Base-by-base conservation (phyloP, 352 stramenopile genomes). In the Phytophthora macrochlamydospora region DNA sequence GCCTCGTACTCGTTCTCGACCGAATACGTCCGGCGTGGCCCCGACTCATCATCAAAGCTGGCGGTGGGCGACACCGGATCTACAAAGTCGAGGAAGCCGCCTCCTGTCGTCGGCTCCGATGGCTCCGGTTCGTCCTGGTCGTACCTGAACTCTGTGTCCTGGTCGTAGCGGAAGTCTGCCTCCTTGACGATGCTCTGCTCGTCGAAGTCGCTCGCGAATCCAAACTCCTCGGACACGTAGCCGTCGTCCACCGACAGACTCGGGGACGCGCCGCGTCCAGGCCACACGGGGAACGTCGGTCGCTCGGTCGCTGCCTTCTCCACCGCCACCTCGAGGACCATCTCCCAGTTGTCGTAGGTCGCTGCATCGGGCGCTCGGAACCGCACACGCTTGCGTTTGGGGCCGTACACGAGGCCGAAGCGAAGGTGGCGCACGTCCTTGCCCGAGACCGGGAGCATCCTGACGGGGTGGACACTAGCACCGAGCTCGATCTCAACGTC, bases 391-490 rank as follows among this genome's bases (percentile, higher is more conserved):
- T 77, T 77, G 24, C 65, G 56, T 38, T 73, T 73, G 28, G 69
- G 59, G 29, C 67, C 67, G 48, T 75, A 71, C 24, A 75, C 62
- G n/a, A 67, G 69, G 0, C 69, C 69, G 13, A 77, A 77, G 59
- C 69, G 59, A 8, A 71, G 43, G 8, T 65, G 50, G 14, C 65
- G 64, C 31, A 77, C 69, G 40, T 77, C 65, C 28, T 77, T 73
- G 56, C 65, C 69, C 14, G 69, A 77, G 1, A 77, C 69, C 7
- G 69, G 69, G 1, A 77, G 59, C 65, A 77, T 77, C 5, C 65
- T 51, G 3, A 77, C 69, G 0, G 69, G 60, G 33, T 73, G 65
- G 28, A 71, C 37, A 6, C 51, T 59, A 0, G 44, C 59, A 4
- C 59, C 59, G 12, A 77, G 65, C 2, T 67, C 60, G n/a, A 77